Percentiles rank a stretch among this genome's conserved stretches.
Conservation (phyloP, 164 flowering plant genomes). For the Tetracentron sinense region DNA sequence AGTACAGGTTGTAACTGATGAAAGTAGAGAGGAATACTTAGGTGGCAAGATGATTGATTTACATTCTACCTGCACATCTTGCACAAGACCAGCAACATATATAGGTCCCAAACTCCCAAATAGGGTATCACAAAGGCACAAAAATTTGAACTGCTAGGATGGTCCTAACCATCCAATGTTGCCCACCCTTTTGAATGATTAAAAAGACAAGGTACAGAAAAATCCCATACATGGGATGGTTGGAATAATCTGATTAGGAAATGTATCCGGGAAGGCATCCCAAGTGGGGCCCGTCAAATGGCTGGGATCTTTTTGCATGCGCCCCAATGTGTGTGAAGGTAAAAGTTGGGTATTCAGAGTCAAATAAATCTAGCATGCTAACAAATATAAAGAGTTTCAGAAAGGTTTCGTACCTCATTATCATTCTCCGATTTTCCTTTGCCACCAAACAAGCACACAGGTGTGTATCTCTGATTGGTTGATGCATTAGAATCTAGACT, state of each 20-base stretch:
- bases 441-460: slow-evolving; percentile 50
- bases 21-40: too few species aligned
- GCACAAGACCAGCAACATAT: too few species aligned
- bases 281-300: too few species aligned
- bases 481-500: slow-evolving; percentile 18
- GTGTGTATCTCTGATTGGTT: slow-evolving; percentile 16
- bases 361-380: background rate
- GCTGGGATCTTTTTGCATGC: too few species aligned
- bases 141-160: background rate
- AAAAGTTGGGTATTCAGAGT: background rate
- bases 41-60: too few species aligned
- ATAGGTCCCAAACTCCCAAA: too few species aligned
- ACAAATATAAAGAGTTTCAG: slow-evolving; percentile 1
- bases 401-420: slow-evolving; percentile 33
- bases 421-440: slow-evolving; percentile 41
- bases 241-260: too few species aligned
- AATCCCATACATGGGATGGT: too few species aligned
- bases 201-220: background rate
- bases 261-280: too few species aligned
- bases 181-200: background rate
- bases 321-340: background rate
- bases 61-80: too few species aligned
- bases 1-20: too few species aligned
- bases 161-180: background rate
- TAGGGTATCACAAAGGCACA: background rate